Conservation (phyloP, 768 basidiomycete species). For the Boletus pseudo-olivaceus region DNA sequence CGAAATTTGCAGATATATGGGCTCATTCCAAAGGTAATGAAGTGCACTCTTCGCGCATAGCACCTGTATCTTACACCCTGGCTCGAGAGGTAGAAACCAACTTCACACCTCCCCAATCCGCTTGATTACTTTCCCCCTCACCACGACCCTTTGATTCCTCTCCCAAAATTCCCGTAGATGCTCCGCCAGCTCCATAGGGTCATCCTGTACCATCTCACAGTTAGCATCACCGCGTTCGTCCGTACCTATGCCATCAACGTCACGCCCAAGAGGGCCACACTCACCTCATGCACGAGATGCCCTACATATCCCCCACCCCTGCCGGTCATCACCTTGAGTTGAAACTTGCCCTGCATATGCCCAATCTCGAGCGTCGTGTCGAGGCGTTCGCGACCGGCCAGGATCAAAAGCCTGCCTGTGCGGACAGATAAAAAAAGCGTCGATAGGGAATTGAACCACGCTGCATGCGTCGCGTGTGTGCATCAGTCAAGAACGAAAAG, state of each 20-base stretch:
- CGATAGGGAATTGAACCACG: slow-evolving; percentile 89
- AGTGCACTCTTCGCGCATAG: too few relatives aligned
- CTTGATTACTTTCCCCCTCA: slow-evolving; percentile 48
- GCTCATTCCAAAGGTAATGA: not conserved
- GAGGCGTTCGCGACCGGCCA: slow-evolving; percentile 90
- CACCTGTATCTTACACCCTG: not conserved
- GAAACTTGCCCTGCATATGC: slow-evolving; percentile 96
- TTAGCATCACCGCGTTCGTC: not conserved
- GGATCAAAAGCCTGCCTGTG: slow-evolving; percentile 80
- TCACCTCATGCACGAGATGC: slow-evolving; percentile 91
- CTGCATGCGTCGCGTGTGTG: slow-evolving; percentile 37
- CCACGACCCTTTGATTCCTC: slow-evolving; percentile 72
- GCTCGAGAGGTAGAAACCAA: not conserved
- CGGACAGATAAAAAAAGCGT: slow-evolving; percentile 71
- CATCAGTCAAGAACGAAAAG: slow-evolving; percentile 1
- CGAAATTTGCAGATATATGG: not conserved
- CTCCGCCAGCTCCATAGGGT: slow-evolving; percentile 76
- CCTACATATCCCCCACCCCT: slow-evolving; percentile 61
- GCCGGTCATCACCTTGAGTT: slow-evolving; percentile 69
- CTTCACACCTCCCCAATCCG: slow-evolving; percentile 49
- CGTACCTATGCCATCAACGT: not conserved
- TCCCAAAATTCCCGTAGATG: slow-evolving; percentile 88
- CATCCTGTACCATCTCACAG: slow-evolving; percentile 53
- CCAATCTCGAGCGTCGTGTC: slow-evolving; percentile 95
- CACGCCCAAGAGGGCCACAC: slow-evolving; percentile 14